These are phyloP conservation scores for Myxozyma mucilagina DNA, from an alignment of 805 yeast genomes.

Conservation along the genomic window DNA sequence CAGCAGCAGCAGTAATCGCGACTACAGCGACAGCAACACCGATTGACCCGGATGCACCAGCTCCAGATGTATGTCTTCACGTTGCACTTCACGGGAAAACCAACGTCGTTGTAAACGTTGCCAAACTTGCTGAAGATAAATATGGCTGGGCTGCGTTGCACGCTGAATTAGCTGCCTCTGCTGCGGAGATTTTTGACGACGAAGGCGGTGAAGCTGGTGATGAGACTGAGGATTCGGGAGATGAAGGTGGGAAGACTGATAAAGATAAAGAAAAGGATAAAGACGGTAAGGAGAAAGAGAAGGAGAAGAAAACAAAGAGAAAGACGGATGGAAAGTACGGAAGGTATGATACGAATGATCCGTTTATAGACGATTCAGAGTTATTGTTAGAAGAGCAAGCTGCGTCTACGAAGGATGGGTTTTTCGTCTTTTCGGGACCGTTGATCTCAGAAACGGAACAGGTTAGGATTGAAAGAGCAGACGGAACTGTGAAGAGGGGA, in stretches of 20 bases:
- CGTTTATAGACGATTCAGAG: conserved; percentile 95
- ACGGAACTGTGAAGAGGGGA: conserved; percentile 45
- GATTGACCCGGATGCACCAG: conserved; percentile 9
- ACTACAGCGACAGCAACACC: background rate
- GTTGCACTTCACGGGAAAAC: conserved; percentile 32
- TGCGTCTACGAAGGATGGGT: conserved; percentile 90
- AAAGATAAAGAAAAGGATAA: conserved; percentile 37
- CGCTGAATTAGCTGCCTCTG: conserved; percentile 28
- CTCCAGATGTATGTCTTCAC: conserved; percentile 28
- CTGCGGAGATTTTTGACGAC: conserved; percentile 44
- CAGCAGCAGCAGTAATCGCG: background rate
- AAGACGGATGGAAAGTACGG: conserved; percentile 71
- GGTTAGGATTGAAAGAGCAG: conserved; percentile 50
- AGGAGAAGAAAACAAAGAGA: conserved; percentile 51
- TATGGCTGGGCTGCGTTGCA: conserved; percentile 64
- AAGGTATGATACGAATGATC: conserved; percentile 81
- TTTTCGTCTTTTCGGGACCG: conserved; percentile 93
- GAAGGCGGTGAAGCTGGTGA: conserved; percentile 44
- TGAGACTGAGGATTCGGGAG: conserved; percentile 42
- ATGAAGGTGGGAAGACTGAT: conserved; percentile 41
- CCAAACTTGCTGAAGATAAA: conserved; percentile 75
- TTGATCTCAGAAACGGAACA: conserved; percentile 61
- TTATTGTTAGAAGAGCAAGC: conserved; percentile 90
- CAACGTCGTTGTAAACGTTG: conserved; percentile 63
- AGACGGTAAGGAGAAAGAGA: conserved; percentile 36